These are phyloP conservation scores for Podaxis rugospora DNA, from an alignment of 768 basidiomycete species.

Conservation along the genomic window DNA sequence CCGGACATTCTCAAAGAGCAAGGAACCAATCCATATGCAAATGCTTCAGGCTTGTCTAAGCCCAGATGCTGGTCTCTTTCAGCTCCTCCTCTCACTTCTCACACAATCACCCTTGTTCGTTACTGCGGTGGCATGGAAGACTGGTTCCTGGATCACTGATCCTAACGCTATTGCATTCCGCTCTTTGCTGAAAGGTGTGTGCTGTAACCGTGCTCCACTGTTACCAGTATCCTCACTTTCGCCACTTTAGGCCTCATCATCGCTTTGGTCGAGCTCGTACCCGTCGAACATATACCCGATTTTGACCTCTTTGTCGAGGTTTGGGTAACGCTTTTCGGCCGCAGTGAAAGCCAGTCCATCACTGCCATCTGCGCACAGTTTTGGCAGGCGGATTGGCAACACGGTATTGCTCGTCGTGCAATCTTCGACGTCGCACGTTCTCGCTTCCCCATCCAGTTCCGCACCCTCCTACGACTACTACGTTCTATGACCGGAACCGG, in stretches of 20 bases:
- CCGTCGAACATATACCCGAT: slow-evolving; percentile 73
- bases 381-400: slow-evolving; percentile 76
- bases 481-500: slow-evolving; percentile 75
- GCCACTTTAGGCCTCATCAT: slow-evolving; percentile 64
- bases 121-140: slow-evolving; percentile 64
- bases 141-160: slow-evolving; percentile 64
- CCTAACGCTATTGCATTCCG: slow-evolving; percentile 78
- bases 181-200: slow-evolving; percentile 78
- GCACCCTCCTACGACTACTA: slow-evolving; percentile 65
- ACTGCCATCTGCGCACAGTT: slow-evolving; percentile 73
- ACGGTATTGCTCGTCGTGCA: slow-evolving; percentile 64
- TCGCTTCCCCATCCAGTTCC: slow-evolving; percentile 78
- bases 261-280: slow-evolving; percentile 67
- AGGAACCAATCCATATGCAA: slow-evolving; percentile 49
- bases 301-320: slow-evolving; percentile 69
- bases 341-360: slow-evolving; percentile 63
- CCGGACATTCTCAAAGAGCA: slow-evolving; percentile 50
- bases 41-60: slow-evolving; percentile 58
- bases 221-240: background rate
- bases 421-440: slow-evolving; percentile 80
- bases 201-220: background rate
- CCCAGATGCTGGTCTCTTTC: slow-evolving; percentile 57
- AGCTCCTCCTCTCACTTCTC: slow-evolving; percentile 50
- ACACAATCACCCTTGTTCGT: slow-evolving; percentile 75
- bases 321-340: slow-evolving; percentile 77